Conservation (phyloP, 2,329 filamentous ascomycete genomes). For the Albophoma yamanashiensis region DNA sequence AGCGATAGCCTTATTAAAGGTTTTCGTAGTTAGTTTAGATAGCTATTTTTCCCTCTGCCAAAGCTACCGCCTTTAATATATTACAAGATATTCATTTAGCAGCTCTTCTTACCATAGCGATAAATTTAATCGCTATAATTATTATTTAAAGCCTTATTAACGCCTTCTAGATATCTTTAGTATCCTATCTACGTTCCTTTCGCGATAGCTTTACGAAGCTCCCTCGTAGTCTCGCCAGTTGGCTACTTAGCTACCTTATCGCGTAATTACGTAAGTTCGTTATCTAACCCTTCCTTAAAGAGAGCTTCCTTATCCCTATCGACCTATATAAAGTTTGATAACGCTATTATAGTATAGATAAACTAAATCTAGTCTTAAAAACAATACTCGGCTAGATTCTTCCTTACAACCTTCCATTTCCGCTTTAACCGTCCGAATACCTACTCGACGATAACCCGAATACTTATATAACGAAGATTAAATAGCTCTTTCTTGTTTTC, state of each 20-base stretch:
- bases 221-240: not conserved
- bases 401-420: not conserved
- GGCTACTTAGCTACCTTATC: not conserved
- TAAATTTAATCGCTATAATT: no score
- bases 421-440: not conserved
- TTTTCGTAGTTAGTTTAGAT: no score
- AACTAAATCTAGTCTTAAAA: not conserved
- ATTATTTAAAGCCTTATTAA: no score
- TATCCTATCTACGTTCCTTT: not conserved
- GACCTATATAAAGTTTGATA: not conserved
- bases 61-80: no score
- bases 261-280: not conserved
- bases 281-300: not conserved
- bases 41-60: no score
- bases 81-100: no score
- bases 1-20: no score
- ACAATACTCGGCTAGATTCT: not conserved
- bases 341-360: not conserved
- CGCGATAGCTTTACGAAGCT: not conserved
- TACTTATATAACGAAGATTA: not conserved
- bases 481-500: not conserved
- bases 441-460: not conserved
- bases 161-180: not conserved
- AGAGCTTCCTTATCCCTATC: not conserved
- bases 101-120: no score